These are phyloP conservation scores for Rhodofomes roseus DNA, from an alignment of 1,284 basidiomycete genomes.

Conservation along the genomic window DNA sequence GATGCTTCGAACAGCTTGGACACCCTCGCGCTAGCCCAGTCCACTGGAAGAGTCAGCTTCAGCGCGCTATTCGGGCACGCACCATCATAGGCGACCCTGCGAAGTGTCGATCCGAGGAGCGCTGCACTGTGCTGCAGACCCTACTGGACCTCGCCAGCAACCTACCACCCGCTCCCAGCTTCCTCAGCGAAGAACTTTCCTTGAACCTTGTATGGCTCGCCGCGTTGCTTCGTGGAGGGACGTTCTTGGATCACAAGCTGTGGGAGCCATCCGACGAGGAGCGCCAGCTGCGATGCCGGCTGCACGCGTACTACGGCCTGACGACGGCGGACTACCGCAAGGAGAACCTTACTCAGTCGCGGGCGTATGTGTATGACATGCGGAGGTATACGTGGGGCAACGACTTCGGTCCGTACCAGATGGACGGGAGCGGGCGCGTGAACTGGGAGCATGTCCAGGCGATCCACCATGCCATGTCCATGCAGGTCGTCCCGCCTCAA, in stretches of 20 bases:
- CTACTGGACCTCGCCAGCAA: constrained; percentile 43
- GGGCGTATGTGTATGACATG: constrained; percentile 58
- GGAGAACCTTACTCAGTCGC: constrained; percentile 34
- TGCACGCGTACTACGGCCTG: constrained; percentile 56
- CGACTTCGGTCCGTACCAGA: constrained; percentile 54
- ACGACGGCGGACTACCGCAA: constrained; percentile 38
- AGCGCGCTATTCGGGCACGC: constrained; percentile 47
- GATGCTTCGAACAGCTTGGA: constrained; percentile 43
- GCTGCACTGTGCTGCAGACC: constrained; percentile 39
- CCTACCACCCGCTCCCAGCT: constrained; percentile 33
- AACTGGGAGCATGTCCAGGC: constrained; percentile 60
- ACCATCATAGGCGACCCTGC: constrained; percentile 35
- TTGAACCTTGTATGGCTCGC: constrained; percentile 51
- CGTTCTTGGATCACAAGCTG: constrained; percentile 39
- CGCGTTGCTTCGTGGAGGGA: constrained; percentile 36
- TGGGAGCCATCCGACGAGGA: constrained; percentile 31
- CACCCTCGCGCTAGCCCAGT: constrained; percentile 26
- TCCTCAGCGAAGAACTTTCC: constrained; percentile 34
- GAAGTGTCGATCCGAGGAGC: constrained; percentile 39
- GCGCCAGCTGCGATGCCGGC: constrained; percentile 41
- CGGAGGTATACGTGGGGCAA: constrained; percentile 48
- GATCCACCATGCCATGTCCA: constrained; percentile 53
- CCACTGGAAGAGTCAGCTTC: constrained; percentile 52
- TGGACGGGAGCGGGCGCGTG: constrained; percentile 39
- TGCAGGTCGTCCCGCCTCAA: constrained; percentile 43